Conservation (phyloP, 768 basidiomycete species). For the Megacollybia marginata region DNA sequence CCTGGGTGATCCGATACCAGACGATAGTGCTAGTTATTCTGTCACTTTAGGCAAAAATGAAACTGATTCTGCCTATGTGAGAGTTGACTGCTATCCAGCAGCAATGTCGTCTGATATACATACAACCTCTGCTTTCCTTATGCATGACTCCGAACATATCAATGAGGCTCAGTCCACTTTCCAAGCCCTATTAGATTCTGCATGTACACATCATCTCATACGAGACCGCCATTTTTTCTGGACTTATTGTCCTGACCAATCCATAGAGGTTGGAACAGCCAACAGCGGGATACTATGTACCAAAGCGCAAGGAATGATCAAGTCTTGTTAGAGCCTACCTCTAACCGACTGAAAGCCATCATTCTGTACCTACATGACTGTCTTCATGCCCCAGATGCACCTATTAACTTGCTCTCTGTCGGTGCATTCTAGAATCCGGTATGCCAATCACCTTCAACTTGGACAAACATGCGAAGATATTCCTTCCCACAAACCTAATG, state of each 20-base stretch:
- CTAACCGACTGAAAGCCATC: conserved; percentile 1
- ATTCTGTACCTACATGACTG: conserved; percentile 11
- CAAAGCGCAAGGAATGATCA: conserved; percentile 9
- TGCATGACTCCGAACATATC: too few species aligned
- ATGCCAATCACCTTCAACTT: too few species aligned
- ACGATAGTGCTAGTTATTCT: too few species aligned
- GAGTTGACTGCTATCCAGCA: too few species aligned
- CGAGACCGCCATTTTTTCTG: conserved; percentile 8
- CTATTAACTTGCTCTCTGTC: conserved; percentile 16
- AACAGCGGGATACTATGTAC: conserved; percentile 10
- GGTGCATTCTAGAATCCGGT: conserved; percentile 11
- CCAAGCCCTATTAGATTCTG: conserved; percentile 13
- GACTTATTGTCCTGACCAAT: conserved; percentile 3
- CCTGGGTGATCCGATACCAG: too few species aligned
- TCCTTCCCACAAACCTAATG: not conserved
- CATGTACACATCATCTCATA: conserved; percentile 15
- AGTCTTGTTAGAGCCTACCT: not conserved
- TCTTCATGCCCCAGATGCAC: conserved; percentile 15
- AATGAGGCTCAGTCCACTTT: too few species aligned
- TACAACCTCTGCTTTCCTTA: too few species aligned
- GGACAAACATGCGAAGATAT: not conserved
- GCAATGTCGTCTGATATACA: too few species aligned
- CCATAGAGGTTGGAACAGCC: conserved; percentile 9
- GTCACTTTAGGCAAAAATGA: too few species aligned
- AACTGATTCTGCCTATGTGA: too few species aligned